Evolutionary conservation across 2,329 filamentous ascomycete species (phyloP).

Genomic region (Fusarium chlamydosporum): DNA sequence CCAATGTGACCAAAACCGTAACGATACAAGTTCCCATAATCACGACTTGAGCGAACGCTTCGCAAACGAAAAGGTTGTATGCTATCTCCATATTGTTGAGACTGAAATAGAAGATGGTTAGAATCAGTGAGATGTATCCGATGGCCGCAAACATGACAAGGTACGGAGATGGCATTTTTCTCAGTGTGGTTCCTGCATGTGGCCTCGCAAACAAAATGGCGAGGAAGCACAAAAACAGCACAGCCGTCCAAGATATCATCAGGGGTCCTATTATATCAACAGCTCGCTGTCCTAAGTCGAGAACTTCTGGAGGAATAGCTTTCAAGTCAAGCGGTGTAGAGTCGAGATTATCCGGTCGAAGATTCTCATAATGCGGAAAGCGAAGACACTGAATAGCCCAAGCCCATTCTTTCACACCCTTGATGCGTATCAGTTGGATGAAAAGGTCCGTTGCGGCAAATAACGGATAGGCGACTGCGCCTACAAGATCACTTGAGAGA

Average conservation of each 20-base stretch:
- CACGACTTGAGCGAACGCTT: background rate
- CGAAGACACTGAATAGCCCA: conserved; percentile 19
- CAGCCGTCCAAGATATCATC: conserved; percentile 4
- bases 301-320: background rate
- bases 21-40: background rate
- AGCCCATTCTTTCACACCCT: background rate
- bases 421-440: conserved; percentile 3
- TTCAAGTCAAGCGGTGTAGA: background rate
- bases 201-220: background rate
- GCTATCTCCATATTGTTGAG: background rate
- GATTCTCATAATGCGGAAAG: background rate
- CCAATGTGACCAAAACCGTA: rapidly evolving
- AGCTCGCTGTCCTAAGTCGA: conserved; percentile 2
- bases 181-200: rapidly evolving
- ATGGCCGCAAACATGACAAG: background rate
- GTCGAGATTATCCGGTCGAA: background rate
- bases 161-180: background rate
- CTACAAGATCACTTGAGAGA: conserved; percentile 19
- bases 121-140: background rate
- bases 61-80: background rate
- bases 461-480: conserved; percentile 18
- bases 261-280: conserved; percentile 15
- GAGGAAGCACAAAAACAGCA: background rate
- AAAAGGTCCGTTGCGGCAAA: conserved; percentile 23
- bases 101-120: conserved; percentile 15